Base-by-base conservation (phyloP, 495 filamentous ascomycete species). In the Aspergillus sparsus region DNA sequence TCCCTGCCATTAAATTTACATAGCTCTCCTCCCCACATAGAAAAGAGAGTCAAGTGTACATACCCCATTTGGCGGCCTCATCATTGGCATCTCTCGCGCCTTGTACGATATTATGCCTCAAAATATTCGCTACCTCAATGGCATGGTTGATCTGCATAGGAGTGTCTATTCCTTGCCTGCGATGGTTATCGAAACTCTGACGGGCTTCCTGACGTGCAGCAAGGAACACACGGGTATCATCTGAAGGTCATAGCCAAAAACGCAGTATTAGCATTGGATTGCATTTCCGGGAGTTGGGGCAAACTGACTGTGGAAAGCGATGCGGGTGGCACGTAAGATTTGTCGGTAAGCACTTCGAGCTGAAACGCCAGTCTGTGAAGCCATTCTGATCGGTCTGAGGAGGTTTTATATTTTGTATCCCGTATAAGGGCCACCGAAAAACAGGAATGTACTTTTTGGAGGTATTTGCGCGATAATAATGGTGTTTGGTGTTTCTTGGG, bases 61-160 rank as follows among this genome's bases (percentile, higher is more conserved):
- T 77, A 91, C 88, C 86, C 75, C 87, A 93, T 68, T 73, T 83
- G 27, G 80, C 77, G 37, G 80, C 73, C 18, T 83, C 85, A 37
- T 84, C 74, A 6, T 68, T 72, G 31, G 74, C 69, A 33, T 74
- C 74, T 53, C 81, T 80, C 50, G 80, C 78, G 41, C 94, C 94
- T 68, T 98, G 94, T 3, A 98, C 91, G 10, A 98, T 78, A 69
- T 98, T 98, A 69, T 89, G 79, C 66, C 85, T 78, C 62, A 98
- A 68, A 58, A 98, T 86, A 55, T 79, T 81, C 6, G 94, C 90
- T 27, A 97, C 85, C 53, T 95, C 91, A 57, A 92, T 78, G 33
- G 93, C 95, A 67, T 95, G 85, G 58, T 84, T 76, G 61, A 98
- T 82, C 7, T 78, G 75, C 76, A 80, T 77, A 13, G 72, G 74